Evolutionary conservation across 75 land plant genomes (phyloP).

Genomic region (Cunninghamia lanceolata): DNA sequence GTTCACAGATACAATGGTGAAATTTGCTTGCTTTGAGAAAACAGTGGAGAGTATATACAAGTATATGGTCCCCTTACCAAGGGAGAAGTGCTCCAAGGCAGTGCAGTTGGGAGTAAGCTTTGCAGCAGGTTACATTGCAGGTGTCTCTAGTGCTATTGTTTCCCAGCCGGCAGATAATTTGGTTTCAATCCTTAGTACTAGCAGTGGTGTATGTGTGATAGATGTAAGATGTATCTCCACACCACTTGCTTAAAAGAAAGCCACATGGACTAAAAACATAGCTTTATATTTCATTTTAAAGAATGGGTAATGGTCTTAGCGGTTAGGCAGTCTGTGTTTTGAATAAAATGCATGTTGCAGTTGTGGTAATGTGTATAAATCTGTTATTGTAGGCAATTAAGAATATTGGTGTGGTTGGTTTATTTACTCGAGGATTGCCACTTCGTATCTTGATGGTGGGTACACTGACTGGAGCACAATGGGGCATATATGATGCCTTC

Average conservation of each 20-base stretch:
- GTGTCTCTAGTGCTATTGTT: slow-evolving; percentile 38
- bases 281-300: too few species aligned
- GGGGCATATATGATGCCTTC: slow-evolving; percentile 89
- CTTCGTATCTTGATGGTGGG: slow-evolving; percentile 86
- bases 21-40: slow-evolving; percentile 50
- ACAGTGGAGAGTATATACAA: slow-evolving; percentile 40
- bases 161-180: slow-evolving; percentile 58
- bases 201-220: slow-evolving; percentile 28
- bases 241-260: background rate
- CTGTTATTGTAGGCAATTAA: slow-evolving; percentile 52
- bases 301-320: too few species aligned
- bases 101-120: slow-evolving; percentile 47
- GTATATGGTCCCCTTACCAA: slow-evolving; percentile 33
- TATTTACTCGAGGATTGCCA: slow-evolving; percentile 74
- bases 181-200: slow-evolving; percentile 33
- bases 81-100: slow-evolving; percentile 31
- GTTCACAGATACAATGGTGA: slow-evolving; percentile 50
- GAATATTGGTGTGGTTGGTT: slow-evolving; percentile 57
- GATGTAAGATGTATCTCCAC: slow-evolving; percentile 19
- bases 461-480: slow-evolving; percentile 77
- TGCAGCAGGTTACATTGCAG: slow-evolving; percentile 52
- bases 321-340: too few species aligned
- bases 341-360: background rate
- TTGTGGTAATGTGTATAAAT: background rate
- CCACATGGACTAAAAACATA: too few species aligned